Base-by-base conservation (phyloP, 345 rosid species). In the Eucalyptus curtisii region DNA sequence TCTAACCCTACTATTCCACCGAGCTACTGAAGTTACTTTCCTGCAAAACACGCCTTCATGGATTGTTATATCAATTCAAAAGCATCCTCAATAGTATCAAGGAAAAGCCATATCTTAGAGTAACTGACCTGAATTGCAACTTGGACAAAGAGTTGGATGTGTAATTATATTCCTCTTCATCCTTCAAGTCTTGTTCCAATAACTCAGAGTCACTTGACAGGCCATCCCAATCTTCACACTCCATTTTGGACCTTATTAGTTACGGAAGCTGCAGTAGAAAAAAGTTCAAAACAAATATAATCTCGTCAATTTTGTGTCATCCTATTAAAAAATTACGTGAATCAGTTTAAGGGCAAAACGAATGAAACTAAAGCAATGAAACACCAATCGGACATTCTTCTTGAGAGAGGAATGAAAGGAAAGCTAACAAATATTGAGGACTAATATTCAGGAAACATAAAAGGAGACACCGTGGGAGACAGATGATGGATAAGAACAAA, bases 11-110 rank as follows among this genome's bases (percentile, higher is more conserved):
- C 79, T 64, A 44, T 91, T 88, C 99, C 99, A 96, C 86, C 90
- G 90, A 89, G 97, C 98, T 91, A 93, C 95, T 7, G 99, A 97
- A 55, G 92, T 64, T 64, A 91, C 94, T 89, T 92, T 93, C 95
- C 96, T 93, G 49, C 45, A 86, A 89, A 40, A 31, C 81, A 31
- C 64, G 16, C 40, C 13, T 7, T 57, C 40, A 27, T 19, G 40
- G 33, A 61, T 20, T 42, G 15, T 14, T 47, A 20, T 76, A 31
- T 25, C 20, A 33, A 24, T 47, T 14, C 68, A 87, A 31, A 27
- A 10, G 0, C 64, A 66, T n/a, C 37, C 11, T 31, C 86, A 59
- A 2, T 71, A 31, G 52, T 33, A 25, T 49, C 48, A 14, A 49
- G 33, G 48, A 42, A 87, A 13, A 61, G 79, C 81, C 7, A 33